Evolutionary conservation across 352 stramenopile species (phyloP).

Genomic region (Pythium periplocum): DNA sequence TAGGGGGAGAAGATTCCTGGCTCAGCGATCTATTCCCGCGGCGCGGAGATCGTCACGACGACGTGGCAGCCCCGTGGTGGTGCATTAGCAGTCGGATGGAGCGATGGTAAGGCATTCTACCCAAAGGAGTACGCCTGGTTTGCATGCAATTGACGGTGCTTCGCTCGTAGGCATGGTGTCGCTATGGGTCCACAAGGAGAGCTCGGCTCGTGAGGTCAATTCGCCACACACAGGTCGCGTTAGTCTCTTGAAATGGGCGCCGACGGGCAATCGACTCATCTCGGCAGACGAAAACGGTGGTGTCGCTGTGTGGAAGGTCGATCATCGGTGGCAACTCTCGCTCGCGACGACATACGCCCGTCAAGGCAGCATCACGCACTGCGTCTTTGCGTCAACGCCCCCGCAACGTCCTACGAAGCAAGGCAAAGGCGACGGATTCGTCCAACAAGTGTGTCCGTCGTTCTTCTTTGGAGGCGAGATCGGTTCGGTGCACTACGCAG

Average conservation of each 20-base stretch:
- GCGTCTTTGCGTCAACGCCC: constrained; percentile 71
- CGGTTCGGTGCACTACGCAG: constrained; percentile 87
- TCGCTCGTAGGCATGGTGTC: constrained; percentile 59
- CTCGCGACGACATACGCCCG: constrained; percentile 82
- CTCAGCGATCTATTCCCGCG: constrained; percentile 47
- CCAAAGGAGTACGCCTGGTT: background rate
- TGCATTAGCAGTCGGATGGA: constrained; percentile 80
- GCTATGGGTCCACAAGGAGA: constrained; percentile 77
- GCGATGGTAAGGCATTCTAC: constrained; percentile 38
- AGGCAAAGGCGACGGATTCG: constrained; percentile 25
- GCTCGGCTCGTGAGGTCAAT: constrained; percentile 69
- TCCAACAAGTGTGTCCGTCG: constrained; percentile 56
- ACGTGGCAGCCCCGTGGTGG: constrained; percentile 82
- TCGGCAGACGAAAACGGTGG: constrained; percentile 86
- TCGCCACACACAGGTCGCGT: constrained; percentile 73
- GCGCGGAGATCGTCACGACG: constrained; percentile 72
- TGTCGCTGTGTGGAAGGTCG: constrained; percentile 84
- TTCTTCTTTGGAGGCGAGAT: constrained; percentile 94
- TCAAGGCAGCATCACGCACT: constrained; percentile 83
- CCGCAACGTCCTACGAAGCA: constrained; percentile 5
- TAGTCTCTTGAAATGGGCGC: constrained; percentile 84
- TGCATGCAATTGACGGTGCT: constrained; percentile 3
- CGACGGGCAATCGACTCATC: constrained; percentile 81
- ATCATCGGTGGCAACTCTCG: constrained; percentile 67
- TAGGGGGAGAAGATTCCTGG: constrained; percentile 66